phyloP scores from a whole-genome alignment of 495 filamentous ascomycete genomes.

The Hypoxylon rickii region DNA sequence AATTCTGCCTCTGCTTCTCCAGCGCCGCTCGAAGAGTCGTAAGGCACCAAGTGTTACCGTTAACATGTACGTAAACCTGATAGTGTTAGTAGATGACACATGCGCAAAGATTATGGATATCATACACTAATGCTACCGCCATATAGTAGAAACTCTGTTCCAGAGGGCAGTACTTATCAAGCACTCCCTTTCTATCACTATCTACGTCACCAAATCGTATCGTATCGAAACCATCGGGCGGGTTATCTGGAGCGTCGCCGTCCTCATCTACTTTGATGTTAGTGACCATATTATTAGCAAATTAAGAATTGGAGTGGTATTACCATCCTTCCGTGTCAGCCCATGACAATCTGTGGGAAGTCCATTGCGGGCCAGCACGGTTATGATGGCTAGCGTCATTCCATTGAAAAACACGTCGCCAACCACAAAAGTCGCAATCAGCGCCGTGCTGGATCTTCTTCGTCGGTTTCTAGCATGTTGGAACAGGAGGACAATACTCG shows the following conservation, averaged over 20 bases:
- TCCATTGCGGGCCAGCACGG: constrained; percentile 39
- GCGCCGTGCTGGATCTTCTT: constrained; percentile 22
- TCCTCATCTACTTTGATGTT: constrained; percentile 8
- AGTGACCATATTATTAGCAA: neutral
- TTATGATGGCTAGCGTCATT: constrained; percentile 39
- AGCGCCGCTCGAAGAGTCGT: constrained; percentile 38
- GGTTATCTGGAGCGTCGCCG: constrained; percentile 5
- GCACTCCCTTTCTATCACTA: constrained; percentile 22
- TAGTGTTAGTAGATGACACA: neutral
- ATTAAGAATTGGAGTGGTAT: neutral
- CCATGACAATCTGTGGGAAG: constrained; percentile 44
- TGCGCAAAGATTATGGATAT: neutral
- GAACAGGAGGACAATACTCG: constrained; percentile 38
- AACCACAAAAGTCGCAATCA: constrained; percentile 35
- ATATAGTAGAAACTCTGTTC: constrained; percentile 44
- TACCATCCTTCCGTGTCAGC: constrained; percentile 35
- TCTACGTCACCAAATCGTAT: constrained; percentile 38
- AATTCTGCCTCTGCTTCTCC: constrained; percentile 29
- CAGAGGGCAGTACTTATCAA: constrained; percentile 43
- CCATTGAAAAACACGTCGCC: constrained; percentile 39
- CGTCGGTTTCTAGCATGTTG: constrained; percentile 37
- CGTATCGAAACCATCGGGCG: constrained; percentile 21
- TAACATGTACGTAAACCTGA: constrained; percentile 45
- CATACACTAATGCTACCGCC: constrained; percentile 40
- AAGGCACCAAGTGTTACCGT: constrained; percentile 39